phyloP scores from a whole-genome alignment of 78 protist genomes.

The Chrysochromulina tobinii region DNA sequence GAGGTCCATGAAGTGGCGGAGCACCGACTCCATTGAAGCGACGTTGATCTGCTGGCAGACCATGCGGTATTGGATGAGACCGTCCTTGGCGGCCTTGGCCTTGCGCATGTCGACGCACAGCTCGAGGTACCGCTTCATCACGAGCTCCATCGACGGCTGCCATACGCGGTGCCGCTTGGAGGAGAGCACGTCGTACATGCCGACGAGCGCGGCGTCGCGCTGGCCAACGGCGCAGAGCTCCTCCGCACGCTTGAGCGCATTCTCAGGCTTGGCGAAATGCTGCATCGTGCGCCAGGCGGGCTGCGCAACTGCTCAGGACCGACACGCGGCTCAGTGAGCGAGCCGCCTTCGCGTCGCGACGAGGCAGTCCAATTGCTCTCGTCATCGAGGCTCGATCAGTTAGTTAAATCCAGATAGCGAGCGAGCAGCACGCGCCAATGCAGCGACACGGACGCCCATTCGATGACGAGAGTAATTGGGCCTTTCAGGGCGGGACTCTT shows the following conservation, averaged over 20 bases:
- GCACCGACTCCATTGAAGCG: constrained; percentile 45
- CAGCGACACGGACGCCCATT: no score
- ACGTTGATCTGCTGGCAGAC: constrained; percentile 49
- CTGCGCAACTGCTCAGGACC: no score
- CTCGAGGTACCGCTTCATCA: constrained; percentile 21
- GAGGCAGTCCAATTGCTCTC: no score
- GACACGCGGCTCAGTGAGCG: no score
- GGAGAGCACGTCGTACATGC: constrained; percentile 27
- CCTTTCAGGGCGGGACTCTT: no score
- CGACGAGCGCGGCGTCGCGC: constrained; percentile 37
- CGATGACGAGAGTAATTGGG: no score
- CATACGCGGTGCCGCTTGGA: constrained; percentile 34
- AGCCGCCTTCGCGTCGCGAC: no score
- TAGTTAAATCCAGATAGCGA: no score
- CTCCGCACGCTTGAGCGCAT: constrained; percentile 53
- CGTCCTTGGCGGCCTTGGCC: constrained; percentile 37
- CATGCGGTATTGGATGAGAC: constrained; percentile 56
- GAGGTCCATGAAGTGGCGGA: constrained; percentile 17
- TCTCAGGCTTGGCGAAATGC: constrained; percentile 50
- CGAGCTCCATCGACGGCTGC: constrained; percentile 11
- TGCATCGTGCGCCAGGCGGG: not conserved
- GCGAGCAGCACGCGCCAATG: no score
- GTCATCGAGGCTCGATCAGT: no score
- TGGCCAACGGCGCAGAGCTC: constrained; percentile 53
- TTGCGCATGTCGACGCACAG: constrained; percentile 36